Conservation (phyloP, 2,329 filamentous ascomycete species). For the Penicillium sumatraense region DNA sequence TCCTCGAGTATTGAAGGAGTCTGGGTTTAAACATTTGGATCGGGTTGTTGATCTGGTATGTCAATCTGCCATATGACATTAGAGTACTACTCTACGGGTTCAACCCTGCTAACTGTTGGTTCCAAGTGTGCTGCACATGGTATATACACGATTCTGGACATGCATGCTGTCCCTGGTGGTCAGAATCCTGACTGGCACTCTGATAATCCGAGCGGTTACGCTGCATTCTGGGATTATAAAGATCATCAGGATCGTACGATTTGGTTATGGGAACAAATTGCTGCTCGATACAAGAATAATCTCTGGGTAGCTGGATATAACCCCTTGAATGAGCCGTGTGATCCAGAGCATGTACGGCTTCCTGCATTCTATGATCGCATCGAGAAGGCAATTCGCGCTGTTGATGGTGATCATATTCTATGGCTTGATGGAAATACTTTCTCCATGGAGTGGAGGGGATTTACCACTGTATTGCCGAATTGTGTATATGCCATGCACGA, state of each 20-base stretch:
- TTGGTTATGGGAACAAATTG: conserved; percentile 56
- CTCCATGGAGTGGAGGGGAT: conserved; percentile 51
- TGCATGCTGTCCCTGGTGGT: conserved; percentile 55
- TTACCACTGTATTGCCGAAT: conserved; percentile 48
- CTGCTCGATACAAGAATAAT: conserved; percentile 50
- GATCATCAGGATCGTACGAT: conserved; percentile 56
- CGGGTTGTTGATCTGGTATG: conserved; percentile 49
- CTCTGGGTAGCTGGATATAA: conserved; percentile 58
- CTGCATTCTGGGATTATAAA: conserved; percentile 57
- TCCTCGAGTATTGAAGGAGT: conserved; percentile 49
- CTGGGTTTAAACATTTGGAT: conserved; percentile 55
- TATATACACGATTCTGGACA: conserved; percentile 58
- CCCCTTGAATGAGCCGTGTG: conserved; percentile 57
- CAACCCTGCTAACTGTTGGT: too few species aligned
- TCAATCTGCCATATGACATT: too few species aligned
- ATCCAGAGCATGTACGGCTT: conserved; percentile 52
- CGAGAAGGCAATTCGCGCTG: conserved; percentile 51
- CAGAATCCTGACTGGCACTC: conserved; percentile 59
- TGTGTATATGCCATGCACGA: conserved; percentile 53
- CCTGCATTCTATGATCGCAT: conserved; percentile 53
- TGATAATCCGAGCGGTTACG: conserved; percentile 52
- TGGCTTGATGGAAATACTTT: conserved; percentile 53
- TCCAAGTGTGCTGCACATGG: conserved; percentile 48
- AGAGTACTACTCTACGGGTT: too few species aligned
- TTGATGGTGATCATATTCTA: conserved; percentile 54